A percentile compares a stretch with the other conserved stretches of the same genome.
These are phyloP conservation scores for Oryza rufipogon DNA, from an alignment of 176 grass and related monocot species.

Conservation along the genomic window DNA sequence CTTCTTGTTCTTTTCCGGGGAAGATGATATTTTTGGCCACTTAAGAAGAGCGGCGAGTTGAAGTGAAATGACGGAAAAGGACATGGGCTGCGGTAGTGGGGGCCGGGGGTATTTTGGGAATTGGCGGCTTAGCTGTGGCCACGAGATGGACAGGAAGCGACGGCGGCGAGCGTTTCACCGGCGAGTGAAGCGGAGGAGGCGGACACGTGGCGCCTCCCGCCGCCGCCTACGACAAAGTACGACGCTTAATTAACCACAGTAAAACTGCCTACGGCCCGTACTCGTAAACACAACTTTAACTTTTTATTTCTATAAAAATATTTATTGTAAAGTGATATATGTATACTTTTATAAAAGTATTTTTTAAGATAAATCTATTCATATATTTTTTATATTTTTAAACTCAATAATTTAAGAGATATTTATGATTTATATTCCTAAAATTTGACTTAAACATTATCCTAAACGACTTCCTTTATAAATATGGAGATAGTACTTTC, in stretches of 20 bases:
- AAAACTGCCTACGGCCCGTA: not conserved
- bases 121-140: not conserved
- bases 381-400: no score
- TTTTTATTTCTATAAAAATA: no score
- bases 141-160: not conserved
- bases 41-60: not conserved
- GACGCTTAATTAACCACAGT: not conserved
- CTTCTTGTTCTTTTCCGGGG: not conserved
- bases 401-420: no score
- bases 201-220: not conserved
- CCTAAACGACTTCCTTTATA: no score
- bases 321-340: no score
- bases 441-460: no score
- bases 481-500: no score
- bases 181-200: not conserved
- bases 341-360: no score
- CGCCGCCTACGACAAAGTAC: not conserved
- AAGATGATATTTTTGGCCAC: constrained; percentile 40
- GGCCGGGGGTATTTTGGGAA: not conserved
- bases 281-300: no score
- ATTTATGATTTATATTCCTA: no score
- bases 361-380: no score
- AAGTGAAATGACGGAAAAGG: constrained; percentile 38
- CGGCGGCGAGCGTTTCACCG: not conserved
- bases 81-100: not conserved